Percentiles rank a stretch among this genome's conserved stretches.
These are phyloP conservation scores for Rhizopus sp. DNA, from an alignment of 371 early-diverging fungal species.

Conservation along the genomic window DNA sequence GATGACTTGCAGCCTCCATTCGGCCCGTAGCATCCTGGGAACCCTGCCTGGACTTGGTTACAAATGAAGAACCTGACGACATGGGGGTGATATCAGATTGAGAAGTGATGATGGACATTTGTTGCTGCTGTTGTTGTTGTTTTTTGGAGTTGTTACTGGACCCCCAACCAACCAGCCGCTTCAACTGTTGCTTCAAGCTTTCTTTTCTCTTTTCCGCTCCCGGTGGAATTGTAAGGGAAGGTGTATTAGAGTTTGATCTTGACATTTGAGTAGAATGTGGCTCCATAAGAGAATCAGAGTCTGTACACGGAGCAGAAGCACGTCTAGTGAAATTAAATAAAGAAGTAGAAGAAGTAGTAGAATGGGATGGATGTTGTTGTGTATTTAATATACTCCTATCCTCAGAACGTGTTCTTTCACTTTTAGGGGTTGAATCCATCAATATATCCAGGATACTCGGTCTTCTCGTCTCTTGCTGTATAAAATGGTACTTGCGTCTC, in stretches of 20 bases:
- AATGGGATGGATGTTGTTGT: conserved; percentile 13
- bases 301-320: conserved; percentile 5
- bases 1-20: background rate
- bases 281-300: no score
- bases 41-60: conserved; percentile 23
- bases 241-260: conserved; percentile 7
- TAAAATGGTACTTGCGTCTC: conserved; percentile 2
- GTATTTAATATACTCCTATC: conserved; percentile 18
- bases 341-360: conserved; percentile 34
- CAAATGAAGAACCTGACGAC: conserved; percentile 29
- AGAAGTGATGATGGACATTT: background rate
- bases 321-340: conserved; percentile 16
- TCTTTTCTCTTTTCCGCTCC: conserved; percentile 26
- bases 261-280: conserved; percentile 15
- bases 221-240: conserved; percentile 11
- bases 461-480: conserved; percentile 25
- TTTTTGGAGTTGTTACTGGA: conserved; percentile 26
- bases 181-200: conserved; percentile 40
- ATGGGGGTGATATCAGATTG: conserved; percentile 32
- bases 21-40: conserved; percentile 8
- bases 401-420: conserved; percentile 13
- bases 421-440: conserved; percentile 38
- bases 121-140: conserved; percentile 13
- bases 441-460: conserved; percentile 52
- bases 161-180: conserved; percentile 51